Evolutionary conservation across 2,329 filamentous ascomycete species (phyloP).

Genomic region (Colletotrichum neosansevieriae): DNA sequence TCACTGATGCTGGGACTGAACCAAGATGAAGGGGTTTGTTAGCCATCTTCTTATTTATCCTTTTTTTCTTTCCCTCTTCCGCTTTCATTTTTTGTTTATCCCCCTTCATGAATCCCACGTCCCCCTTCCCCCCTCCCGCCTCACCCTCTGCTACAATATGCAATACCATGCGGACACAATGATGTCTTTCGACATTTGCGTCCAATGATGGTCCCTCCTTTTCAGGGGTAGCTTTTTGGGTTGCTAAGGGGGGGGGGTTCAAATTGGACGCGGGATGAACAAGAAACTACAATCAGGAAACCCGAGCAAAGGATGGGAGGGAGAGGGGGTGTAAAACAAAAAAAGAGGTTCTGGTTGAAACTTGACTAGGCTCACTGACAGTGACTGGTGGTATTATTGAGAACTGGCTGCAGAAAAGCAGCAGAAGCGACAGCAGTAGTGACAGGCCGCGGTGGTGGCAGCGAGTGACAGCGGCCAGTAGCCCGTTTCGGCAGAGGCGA

Average conservation of each 20-base stretch:
- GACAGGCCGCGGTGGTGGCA: conserved; percentile 19
- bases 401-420: conserved; percentile 27
- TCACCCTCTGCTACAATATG: conserved; percentile 34
- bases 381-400: conserved; percentile 31
- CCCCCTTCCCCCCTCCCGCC: conserved; percentile 23
- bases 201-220: conserved; percentile 34
- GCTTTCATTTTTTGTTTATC: conserved; percentile 3
- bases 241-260: conserved; percentile 28
- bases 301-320: conserved; percentile 9
- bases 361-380: conserved; percentile 25
- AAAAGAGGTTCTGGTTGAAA: not conserved
- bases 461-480: conserved; percentile 25
- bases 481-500: conserved; percentile 29
- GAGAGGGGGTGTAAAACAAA: conserved; percentile 18
- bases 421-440: conserved; percentile 1
- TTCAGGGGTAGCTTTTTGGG: conserved; percentile 25
- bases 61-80: conserved; percentile 17
- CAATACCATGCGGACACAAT: conserved; percentile 35
- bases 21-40: conserved; percentile 34
- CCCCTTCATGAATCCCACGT: not conserved
- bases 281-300: not conserved
- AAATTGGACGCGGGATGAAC: conserved; percentile 30
- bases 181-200: conserved; percentile 29
- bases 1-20: conserved; percentile 33
- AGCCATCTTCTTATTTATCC: conserved; percentile 40